Evolutionary conservation across 768 basidiomycete species (phyloP), one percentile per base, ranked within the genome.

Genomic region (Tulasnella calospora): DNA sequence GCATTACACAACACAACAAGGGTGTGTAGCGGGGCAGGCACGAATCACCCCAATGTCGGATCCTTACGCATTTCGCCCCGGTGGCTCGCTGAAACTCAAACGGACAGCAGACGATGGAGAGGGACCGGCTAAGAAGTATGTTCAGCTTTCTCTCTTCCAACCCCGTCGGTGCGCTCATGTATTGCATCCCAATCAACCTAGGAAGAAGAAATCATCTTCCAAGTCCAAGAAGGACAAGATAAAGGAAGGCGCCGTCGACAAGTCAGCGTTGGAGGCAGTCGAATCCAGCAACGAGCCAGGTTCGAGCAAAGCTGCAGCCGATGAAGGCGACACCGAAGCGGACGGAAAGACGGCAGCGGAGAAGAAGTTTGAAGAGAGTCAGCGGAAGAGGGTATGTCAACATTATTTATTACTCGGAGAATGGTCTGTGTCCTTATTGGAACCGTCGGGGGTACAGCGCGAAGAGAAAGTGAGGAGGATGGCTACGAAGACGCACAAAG

Each of bases 51-150:
- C 38, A 72, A 78, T 73, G 77, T 78, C 71, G 35, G 76, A 77
- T 35, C 47, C 78, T 36, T 96, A 96, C 85, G 90, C 92, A 86
- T 87, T 92, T 85, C 90, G 91, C 83, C 91, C 93, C 77, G 92
- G 94, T 71, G 94, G 95, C 83, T 91, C 93, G 81, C 92, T 96
- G 83, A 96, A 95, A 84, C 88, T 96, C 82, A 96, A 95, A 86
- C 90, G 92, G 27, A 73, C 77, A 36, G 51, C 67, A 44, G 69
- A 78, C n/a, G 90, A 89, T 46, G 91, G 92, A 44, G 86, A 92
- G 78, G 92, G 93, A 3, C 88, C 92, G 78, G 90, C 91, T 70
- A 95, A 95, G 85, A 95, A 95, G 94, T 94, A 81, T 80, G 90
- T 84, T 78, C 36, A 79, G 35, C 7, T 74, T 19, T 55, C n/a